phyloP scores from a whole-genome alignment of 2,329 filamentous ascomycete species.

The Pseudogymnoascus sp. region DNA sequence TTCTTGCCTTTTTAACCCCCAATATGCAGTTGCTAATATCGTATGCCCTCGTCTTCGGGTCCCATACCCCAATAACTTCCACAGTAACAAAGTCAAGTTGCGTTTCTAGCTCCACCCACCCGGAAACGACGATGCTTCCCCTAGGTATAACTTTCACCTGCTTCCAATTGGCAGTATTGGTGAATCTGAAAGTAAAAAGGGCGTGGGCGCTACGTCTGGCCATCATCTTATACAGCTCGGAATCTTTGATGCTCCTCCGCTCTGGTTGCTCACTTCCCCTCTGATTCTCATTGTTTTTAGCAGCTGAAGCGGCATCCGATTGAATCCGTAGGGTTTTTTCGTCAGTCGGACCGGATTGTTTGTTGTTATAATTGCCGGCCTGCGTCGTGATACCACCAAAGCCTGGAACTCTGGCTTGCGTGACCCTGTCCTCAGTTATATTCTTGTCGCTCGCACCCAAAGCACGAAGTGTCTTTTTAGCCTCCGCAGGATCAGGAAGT shows the following conservation, averaged over 20 bases:
- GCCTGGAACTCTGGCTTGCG: background rate
- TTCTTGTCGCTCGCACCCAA: background rate
- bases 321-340: conserved; percentile 11
- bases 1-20: background rate
- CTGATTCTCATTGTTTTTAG: conserved; percentile 12
- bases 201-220: conserved; percentile 22
- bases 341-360: background rate
- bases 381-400: background rate
- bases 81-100: conserved; percentile 40
- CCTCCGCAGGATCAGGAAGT: conserved; percentile 19
- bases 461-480: background rate
- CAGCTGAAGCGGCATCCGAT: conserved; percentile 9
- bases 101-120: conserved; percentile 46
- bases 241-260: conserved; percentile 10
- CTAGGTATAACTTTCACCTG: conserved; percentile 38
- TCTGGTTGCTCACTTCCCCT: conserved; percentile 5
- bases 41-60: conserved; percentile 43
- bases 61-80: conserved; percentile 46
- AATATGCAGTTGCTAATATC: conserved; percentile 23
- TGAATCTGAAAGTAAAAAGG: conserved; percentile 23
- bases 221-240: conserved; percentile 12
- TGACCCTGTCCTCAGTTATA: background rate
- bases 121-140: conserved; percentile 46
- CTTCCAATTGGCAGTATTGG: conserved; percentile 38
- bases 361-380: background rate